Conservation (phyloP, 129 eudicot species). For the Centrapalus pauciflorus region DNA sequence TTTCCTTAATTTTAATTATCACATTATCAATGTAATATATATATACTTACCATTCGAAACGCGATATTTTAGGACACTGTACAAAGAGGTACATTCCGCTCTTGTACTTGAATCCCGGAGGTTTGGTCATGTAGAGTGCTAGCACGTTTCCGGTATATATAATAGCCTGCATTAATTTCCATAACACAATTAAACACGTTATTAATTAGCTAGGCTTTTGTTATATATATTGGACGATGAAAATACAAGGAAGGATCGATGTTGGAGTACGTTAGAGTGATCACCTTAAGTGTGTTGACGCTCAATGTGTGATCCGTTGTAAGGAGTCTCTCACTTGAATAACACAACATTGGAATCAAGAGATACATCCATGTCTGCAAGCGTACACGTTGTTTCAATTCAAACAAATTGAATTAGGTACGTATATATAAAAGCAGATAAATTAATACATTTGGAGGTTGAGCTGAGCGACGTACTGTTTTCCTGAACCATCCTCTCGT, state of each 20-base stretch:
- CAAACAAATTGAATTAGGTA: not conserved
- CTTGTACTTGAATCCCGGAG: conserved; percentile 80
- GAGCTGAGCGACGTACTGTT: conserved; percentile 48
- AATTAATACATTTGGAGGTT: not conserved
- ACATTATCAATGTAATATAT: not conserved
- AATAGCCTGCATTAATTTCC: conserved; percentile 75
- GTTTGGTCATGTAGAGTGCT: conserved; percentile 89
- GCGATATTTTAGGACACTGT: conserved; percentile 84
- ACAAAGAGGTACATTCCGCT: conserved; percentile 98
- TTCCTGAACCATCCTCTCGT: conserved; percentile 53
- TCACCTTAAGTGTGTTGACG: conserved; percentile 70
- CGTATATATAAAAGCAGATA: not conserved
- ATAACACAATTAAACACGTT: no score
- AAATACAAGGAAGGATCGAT: not conserved
- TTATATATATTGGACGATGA: not conserved
- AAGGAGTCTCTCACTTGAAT: conserved; percentile 63
- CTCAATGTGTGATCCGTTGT: conserved; percentile 49
- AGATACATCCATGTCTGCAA: conserved; percentile 97
- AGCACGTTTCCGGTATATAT: conserved; percentile 80
- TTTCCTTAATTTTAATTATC: not conserved
- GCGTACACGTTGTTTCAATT: not conserved
- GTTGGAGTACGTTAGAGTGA: not conserved
- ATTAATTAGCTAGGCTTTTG: not conserved
- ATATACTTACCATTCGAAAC: conserved; percentile 64
- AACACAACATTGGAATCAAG: conserved; percentile 51